Base-by-base conservation (phyloP, 441 rosid species). In the Pelargonium citronellum region DNA sequence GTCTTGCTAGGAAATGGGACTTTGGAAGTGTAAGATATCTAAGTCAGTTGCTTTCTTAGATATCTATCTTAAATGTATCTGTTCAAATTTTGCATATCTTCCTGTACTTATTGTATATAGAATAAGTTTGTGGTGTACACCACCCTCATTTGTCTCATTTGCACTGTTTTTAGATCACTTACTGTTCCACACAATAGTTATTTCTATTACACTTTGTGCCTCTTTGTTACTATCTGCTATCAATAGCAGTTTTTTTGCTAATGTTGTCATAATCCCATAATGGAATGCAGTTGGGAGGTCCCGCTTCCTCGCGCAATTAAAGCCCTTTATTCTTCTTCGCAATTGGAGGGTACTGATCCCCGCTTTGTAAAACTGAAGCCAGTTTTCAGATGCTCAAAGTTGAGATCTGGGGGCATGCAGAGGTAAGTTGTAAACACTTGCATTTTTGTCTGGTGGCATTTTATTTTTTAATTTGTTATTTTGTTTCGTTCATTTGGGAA, bases 231-330 rank as follows among this genome's bases (percentile, higher is more conserved):
- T 68, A 44, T 34, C 34, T 68, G 24, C 51, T 16, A 47, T 46
- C 12, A 57, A 44, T 51, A 37, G 60, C 53, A 66, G 37, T 58
- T 65, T 34, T 72, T 47, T 60, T 64, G 49, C 49, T 67, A 37
- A 44, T 62, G 44, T 73, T 73, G 69, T 81, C 49, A 75, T 75
- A 19, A 74, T 74, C 62, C 64, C 47, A 60, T 63, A 65, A 64
- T 71, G 68, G 65, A 72, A 68, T 84, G 91, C 86, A 90, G 98
- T 84, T 95, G 99, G 99, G 98, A 95, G 85, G 87, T 92, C 79
- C 97, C 96, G 77, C 81, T 83, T 85, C 96, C 90, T 70, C 82
- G 64, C 67, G 72, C 85, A 17, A 74, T 86, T 71, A 83, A 85
- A 79, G 75, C 57, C 51, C 67, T 89, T 67, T 92, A 89, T 78